These are phyloP conservation scores for Aspergillus asperescens DNA, from an alignment of 495 filamentous ascomycete species.

Conservation along the genomic window DNA sequence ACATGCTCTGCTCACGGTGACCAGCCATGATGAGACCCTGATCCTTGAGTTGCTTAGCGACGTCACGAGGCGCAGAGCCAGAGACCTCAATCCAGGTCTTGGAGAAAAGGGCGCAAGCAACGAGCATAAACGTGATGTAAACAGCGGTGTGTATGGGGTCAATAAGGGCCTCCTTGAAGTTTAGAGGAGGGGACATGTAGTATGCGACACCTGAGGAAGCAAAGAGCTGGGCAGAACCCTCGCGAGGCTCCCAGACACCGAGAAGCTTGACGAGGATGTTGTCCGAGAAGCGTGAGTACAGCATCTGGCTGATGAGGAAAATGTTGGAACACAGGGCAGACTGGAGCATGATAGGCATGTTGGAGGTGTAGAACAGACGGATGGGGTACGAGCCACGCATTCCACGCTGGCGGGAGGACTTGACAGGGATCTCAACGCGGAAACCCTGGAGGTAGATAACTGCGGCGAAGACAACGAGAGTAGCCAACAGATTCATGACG, in stretches of 20 bases:
- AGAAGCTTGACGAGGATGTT: slow-evolving; percentile 95
- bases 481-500: slow-evolving; percentile 97
- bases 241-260: slow-evolving; percentile 97
- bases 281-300: slow-evolving; percentile 96
- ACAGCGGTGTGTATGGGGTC: slow-evolving; percentile 96
- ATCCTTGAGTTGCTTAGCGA: slow-evolving; percentile 99
- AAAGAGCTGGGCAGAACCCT: slow-evolving; percentile 92
- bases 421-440: slow-evolving; percentile 99
- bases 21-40: slow-evolving; percentile 99
- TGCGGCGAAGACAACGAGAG: slow-evolving; percentile 85
- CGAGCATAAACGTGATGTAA: slow-evolving; percentile 95
- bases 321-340: slow-evolving; percentile 97
- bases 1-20: slow-evolving; percentile 99
- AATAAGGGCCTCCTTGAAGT: slow-evolving; percentile 91
- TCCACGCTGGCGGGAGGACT: slow-evolving; percentile 97
- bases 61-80: slow-evolving; percentile 92
- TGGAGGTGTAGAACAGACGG: slow-evolving; percentile 62
- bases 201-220: slow-evolving; percentile 90
- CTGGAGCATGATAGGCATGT: slow-evolving; percentile 99
- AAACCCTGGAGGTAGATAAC: slow-evolving; percentile 99
- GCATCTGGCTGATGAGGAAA: slow-evolving; percentile 98
- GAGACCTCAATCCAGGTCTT: slow-evolving; percentile 99
- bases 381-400: slow-evolving; percentile 77
- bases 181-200: slow-evolving; percentile 98
- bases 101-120: slow-evolving; percentile 96